Conservation (phyloP, 23 red algal species). For the Gracilariopsis chorda region DNA sequence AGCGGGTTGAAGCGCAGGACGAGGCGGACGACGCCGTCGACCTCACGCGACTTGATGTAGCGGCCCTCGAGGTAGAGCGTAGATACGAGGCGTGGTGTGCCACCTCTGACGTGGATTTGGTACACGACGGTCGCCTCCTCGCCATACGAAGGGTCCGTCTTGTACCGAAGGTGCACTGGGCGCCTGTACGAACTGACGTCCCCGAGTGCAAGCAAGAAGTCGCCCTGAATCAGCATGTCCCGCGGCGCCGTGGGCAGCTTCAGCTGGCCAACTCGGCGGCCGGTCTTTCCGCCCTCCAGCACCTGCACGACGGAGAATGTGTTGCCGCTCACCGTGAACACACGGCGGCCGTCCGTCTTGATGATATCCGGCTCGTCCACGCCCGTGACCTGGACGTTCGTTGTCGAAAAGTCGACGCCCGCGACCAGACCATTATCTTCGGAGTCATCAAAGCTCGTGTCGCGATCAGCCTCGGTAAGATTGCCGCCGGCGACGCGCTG, state of each 20-base stretch:
- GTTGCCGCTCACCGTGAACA: slow-evolving; percentile 46
- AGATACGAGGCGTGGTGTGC: slow-evolving; percentile 40
- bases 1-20: slow-evolving; percentile 45
- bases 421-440: slow-evolving; percentile 13
- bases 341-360: slow-evolving; percentile 63
- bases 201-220: slow-evolving; percentile 62
- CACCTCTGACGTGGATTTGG: slow-evolving; percentile 35
- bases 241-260: slow-evolving; percentile 17
- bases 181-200: slow-evolving; percentile 25
- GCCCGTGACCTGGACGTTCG: slow-evolving; percentile 59
- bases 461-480: slow-evolving; percentile 24
- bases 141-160: slow-evolving; percentile 31
- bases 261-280: slow-evolving; percentile 21
- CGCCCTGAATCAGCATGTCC: slow-evolving; percentile 69
- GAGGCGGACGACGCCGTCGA: slow-evolving; percentile 59
- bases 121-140: slow-evolving; percentile 52
- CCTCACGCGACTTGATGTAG: slow-evolving; percentile 62
- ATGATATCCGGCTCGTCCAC: slow-evolving; percentile 69
- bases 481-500: slow-evolving; percentile 12
- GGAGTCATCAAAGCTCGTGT: neutral
- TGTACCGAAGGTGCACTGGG: slow-evolving; percentile 13
- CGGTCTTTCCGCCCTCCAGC: slow-evolving; percentile 22
- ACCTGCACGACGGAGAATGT: slow-evolving; percentile 49
- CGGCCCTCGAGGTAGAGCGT: slow-evolving; percentile 41
- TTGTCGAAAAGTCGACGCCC: slow-evolving; percentile 54